These are phyloP conservation scores for Monosporascus sp. DNA, from an alignment of 2,329 filamentous ascomycete genomes.

Conservation along the genomic window DNA sequence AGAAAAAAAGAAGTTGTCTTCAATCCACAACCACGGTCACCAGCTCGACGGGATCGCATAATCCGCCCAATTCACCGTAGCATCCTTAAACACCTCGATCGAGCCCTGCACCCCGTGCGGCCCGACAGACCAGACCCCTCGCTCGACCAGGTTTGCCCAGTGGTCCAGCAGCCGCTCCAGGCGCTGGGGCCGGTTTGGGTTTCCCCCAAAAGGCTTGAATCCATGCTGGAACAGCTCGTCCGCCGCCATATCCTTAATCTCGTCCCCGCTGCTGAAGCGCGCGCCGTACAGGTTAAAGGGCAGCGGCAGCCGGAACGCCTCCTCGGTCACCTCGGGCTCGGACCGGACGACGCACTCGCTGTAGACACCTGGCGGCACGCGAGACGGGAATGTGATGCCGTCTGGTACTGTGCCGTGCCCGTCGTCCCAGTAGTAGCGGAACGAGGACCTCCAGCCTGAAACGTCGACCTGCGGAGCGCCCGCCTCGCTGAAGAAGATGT, in stretches of 20 bases:
- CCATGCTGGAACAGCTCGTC: slow-evolving; percentile 28
- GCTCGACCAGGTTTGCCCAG: slow-evolving; percentile 20
- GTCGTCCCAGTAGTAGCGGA: too few species aligned
- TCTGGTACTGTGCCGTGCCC: background rate
- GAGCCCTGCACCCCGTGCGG: slow-evolving; percentile 19
- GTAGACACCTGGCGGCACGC: slow-evolving; percentile 19
- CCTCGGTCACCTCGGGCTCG: slow-evolving; percentile 18
- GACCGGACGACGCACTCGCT: slow-evolving; percentile 18
- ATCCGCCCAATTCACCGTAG: slow-evolving; percentile 9
- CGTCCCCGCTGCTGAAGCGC: slow-evolving; percentile 21
- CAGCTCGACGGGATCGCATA: slow-evolving; percentile 16
- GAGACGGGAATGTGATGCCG: slow-evolving; percentile 8
- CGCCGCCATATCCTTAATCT: slow-evolving; percentile 9
- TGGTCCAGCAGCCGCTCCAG: slow-evolving; percentile 20
- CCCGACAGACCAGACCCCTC: slow-evolving; percentile 21
- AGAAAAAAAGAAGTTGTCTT: too few species aligned
- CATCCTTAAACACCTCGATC: slow-evolving; percentile 23
- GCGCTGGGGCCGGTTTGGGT: slow-evolving; percentile 18
- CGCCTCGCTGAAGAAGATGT: slow-evolving; percentile 14
- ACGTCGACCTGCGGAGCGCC: too few species aligned
- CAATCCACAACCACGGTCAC: slow-evolving; percentile 1
- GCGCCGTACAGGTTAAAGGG: slow-evolving; percentile 15
- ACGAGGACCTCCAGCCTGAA: too few species aligned
- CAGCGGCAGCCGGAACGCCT: slow-evolving; percentile 22
- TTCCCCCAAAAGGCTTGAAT: slow-evolving; percentile 26